Percentiles rank a stretch among this genome's conserved stretches.
phyloP scores from a whole-genome alignment of 495 filamentous ascomycete species.

The Penicillium chermesinum region DNA sequence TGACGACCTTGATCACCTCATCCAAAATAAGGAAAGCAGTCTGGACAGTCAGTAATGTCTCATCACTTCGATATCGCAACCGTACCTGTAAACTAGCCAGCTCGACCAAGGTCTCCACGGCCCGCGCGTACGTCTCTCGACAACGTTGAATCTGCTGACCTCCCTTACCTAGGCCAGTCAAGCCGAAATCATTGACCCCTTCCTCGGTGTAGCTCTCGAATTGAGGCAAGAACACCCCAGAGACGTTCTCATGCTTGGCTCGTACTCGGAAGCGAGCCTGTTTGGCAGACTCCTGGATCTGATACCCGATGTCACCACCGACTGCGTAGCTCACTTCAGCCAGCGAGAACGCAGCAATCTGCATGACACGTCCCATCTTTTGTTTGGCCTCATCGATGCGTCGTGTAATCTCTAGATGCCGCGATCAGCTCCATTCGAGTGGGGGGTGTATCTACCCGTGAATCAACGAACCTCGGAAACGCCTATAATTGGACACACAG shows the following conservation, averaged over 20 bases:
- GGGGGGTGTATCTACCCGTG: background rate
- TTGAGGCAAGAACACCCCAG: slow-evolving; percentile 84
- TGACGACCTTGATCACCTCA: slow-evolving; percentile 99
- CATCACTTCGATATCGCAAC: background rate
- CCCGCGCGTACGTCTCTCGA: slow-evolving; percentile 93
- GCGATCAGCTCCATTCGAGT: slow-evolving; percentile 23
- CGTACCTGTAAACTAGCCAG: slow-evolving; percentile 83
- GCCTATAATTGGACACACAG: slow-evolving; percentile 42
- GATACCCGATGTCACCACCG: slow-evolving; percentile 91
- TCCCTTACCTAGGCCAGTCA: slow-evolving; percentile 94
- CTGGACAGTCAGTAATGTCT: slow-evolving; percentile 26
- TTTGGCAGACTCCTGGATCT: slow-evolving; percentile 94
- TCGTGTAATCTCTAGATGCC: slow-evolving; percentile 75
- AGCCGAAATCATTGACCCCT: slow-evolving; percentile 89
- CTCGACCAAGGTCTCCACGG: slow-evolving; percentile 95
- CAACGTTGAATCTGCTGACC: slow-evolving; percentile 95
- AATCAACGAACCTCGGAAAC: slow-evolving; percentile 67
- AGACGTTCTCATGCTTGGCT: slow-evolving; percentile 97
- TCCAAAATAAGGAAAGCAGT: slow-evolving; percentile 98
- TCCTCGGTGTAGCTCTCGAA: slow-evolving; percentile 83
- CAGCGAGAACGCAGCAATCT: slow-evolving; percentile 95
- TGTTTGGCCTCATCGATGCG: slow-evolving; percentile 98
- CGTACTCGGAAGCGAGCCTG: slow-evolving; percentile 85
- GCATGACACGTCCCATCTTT: slow-evolving; percentile 99
- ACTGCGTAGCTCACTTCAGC: slow-evolving; percentile 98